Evolutionary conservation across 2,329 filamentous ascomycete species (phyloP), one percentile per base, ranked within the genome.

Genomic region (Neofusicoccum laricinum): DNA sequence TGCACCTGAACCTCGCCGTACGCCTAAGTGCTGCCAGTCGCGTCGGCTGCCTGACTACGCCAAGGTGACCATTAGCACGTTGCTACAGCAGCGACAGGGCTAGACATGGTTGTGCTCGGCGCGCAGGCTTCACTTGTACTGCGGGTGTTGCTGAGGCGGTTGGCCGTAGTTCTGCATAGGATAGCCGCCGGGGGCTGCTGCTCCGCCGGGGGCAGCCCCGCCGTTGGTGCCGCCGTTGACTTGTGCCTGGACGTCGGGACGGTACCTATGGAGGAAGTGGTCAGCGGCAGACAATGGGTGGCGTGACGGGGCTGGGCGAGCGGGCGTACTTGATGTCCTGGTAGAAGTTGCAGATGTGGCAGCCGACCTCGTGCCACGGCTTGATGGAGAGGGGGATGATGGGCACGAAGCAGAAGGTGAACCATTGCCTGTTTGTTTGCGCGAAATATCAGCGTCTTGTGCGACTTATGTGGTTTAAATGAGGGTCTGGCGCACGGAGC

Each of bases 381-480:
- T 82, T 82, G 4, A 82, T 69, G 30, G 86, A 88, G 71, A 93
- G 88, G 0, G 90, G 90, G 30, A 93, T 82, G 50, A 93, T 76
- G 55, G 90, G 90, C 61, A 92, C 77, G 77, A 90, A 92, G 81
- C 90, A 93, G 72, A 93, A 88, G 4, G 90, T 93, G 72, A 93
- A 93, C 88, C 89, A 92, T 46, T 81, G 74, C 78, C 77, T 78
- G 55, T 15, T 36, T 2, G 40, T 25, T 55, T 34, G 53, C 17
- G 51, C 41, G 51, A 38, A 50, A 41, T 21, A 25, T 64, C 45
- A 61, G 58, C 45, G 32, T n/a, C 34, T 17, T 19, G 55, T 46
- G 55, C 55, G 40, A 19, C 40, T 19, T 36, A 10, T 25, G 51
- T 41, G 51, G 36, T 25, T 50, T 50, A 25, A 50, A 30, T 38